Evolutionary conservation across 2,329 filamentous ascomycete species (phyloP).

Genomic region (Madurella mycetomatis): DNA sequence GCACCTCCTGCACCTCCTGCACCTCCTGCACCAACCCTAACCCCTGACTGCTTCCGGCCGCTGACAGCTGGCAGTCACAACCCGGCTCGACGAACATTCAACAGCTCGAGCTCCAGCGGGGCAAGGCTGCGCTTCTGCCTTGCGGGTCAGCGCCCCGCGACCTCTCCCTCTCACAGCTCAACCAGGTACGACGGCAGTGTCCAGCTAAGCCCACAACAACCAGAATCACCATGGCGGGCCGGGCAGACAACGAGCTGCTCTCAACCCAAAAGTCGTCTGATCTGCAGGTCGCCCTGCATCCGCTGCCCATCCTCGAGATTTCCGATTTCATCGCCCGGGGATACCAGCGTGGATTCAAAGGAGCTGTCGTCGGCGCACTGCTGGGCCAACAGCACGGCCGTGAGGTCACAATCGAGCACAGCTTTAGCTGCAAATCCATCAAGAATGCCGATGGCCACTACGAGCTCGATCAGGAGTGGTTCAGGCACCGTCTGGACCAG

Average conservation of each 20-base stretch:
- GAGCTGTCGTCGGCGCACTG: conserved; percentile 80
- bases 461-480: conserved; percentile 66
- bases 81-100: too few species aligned
- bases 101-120: conserved; percentile 14
- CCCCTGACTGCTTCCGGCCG: background rate
- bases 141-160: conserved; percentile 14
- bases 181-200: too few species aligned
- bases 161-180: background rate
- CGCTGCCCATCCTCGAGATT: conserved; percentile 90
- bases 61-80: conserved; percentile 1
- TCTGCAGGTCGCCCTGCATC: conserved; percentile 81
- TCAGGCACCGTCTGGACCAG: conserved; percentile 73
- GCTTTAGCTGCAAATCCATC: conserved; percentile 72
- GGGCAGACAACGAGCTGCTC: conserved; percentile 52
- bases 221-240: conserved; percentile 42
- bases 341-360: conserved; percentile 67
- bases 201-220: background rate
- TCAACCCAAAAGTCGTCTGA: conserved; percentile 66
- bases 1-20: too few species aligned
- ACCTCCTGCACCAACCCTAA: too few species aligned
- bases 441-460: conserved; percentile 51
- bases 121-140: conserved; percentile 25
- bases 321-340: conserved; percentile 95
- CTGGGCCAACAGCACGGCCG: conserved; percentile 88
- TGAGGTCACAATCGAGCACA: conserved; percentile 86